Conservation (phyloP, 441 rosid genomes). For the Adansonia rubrostipa region DNA sequence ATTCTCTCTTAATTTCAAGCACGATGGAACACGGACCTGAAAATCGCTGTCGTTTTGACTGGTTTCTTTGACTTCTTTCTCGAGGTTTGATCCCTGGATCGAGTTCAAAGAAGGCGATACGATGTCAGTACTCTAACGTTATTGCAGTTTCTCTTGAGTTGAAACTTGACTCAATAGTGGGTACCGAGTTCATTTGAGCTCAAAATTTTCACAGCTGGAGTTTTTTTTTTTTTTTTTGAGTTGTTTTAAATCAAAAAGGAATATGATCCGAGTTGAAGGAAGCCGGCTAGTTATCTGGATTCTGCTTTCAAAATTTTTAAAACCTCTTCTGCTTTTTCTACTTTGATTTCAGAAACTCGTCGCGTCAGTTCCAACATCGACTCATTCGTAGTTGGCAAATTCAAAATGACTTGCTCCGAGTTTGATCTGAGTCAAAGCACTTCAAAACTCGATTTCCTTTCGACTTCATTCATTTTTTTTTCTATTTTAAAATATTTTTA, state of each 20-base stretch:
- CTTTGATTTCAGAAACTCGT: slow-evolving; percentile 4
- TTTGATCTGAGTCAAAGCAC: slow-evolving; percentile 22
- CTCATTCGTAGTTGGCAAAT: slow-evolving; percentile 4
- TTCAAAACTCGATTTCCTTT: neutral
- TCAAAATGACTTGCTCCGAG: slow-evolving; percentile 7
- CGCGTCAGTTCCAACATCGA: neutral
- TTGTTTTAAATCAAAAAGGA: neutral
- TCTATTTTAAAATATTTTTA: neutral
- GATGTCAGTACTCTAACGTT: neutral
- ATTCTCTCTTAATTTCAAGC: slow-evolving; percentile 12
- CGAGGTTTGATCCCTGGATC: neutral
- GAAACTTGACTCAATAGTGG: neutral
- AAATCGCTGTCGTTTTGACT: neutral
- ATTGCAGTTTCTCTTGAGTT: neutral
- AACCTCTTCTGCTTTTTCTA: neutral
- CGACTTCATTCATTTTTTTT: neutral
- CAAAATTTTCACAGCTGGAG: neutral
- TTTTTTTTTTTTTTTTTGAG: neutral
- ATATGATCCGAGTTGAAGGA: slow-evolving; percentile 22
- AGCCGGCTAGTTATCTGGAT: neutral
- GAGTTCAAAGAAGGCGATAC: neutral
- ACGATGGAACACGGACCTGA: neutral
- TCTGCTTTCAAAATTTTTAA: neutral
- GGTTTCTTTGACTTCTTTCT: neutral
- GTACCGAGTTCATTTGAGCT: slow-evolving; percentile 23